These are phyloP conservation scores for Sindora glabra DNA, from an alignment of 306 rosid species.

Conservation along the genomic window DNA sequence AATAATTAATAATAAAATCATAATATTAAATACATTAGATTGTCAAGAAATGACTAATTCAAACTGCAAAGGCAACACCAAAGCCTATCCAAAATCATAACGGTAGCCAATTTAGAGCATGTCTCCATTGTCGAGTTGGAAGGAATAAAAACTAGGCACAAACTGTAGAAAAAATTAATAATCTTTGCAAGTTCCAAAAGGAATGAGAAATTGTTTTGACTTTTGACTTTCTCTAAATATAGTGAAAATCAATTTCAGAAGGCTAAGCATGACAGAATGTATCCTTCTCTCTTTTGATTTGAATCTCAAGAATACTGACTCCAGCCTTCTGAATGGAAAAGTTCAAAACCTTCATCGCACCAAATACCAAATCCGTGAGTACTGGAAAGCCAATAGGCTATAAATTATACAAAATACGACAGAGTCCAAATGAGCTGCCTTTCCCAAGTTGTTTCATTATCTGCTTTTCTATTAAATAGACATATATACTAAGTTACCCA, in stretches of 20 bases:
- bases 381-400: conserved; percentile 1
- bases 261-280: not conserved
- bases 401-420: not conserved
- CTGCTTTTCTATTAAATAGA: not conserved
- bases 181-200: not conserved
- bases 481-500: not conserved
- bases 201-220: not conserved
- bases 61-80: conserved; percentile 1
- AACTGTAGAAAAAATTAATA: not conserved
- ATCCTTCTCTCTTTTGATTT: not conserved
- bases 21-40: not conserved
- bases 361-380: not conserved
- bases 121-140: not conserved
- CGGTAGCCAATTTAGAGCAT: not conserved
- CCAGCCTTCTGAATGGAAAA: not conserved
- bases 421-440: conserved; percentile 6
- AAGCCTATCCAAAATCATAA: not conserved
- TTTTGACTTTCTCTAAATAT: not conserved
- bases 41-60: not conserved
- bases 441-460: not conserved
- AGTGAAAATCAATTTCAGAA: not conserved
- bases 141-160: not conserved
- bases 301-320: not conserved
- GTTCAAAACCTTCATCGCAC: not conserved
- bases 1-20: not conserved